Conservation (phyloP, 228 moss, liverwort and hornwort species). For the Sphagnum magellanicum region DNA sequence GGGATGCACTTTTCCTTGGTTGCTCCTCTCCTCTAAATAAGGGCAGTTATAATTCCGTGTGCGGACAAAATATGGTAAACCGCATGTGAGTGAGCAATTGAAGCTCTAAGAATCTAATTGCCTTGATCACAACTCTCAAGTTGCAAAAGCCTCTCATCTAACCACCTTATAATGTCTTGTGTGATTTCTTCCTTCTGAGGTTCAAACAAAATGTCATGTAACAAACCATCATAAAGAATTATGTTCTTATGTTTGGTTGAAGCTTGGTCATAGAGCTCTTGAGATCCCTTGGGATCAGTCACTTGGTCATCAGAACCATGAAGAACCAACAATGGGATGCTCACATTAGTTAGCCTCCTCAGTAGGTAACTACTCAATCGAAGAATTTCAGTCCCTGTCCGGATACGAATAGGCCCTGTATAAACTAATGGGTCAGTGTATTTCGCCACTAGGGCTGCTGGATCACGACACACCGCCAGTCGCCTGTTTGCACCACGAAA, state of each 20-base stretch:
- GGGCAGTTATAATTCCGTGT: too few relatives aligned
- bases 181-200: slow-evolving; percentile 33
- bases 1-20: too few relatives aligned
- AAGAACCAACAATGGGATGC: slow-evolving; percentile 33
- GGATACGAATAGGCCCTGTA: slow-evolving; percentile 45
- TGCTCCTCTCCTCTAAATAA: too few relatives aligned
- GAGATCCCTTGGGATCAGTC: slow-evolving; percentile 38
- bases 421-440: slow-evolving; percentile 40
- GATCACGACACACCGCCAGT: slow-evolving; percentile 26
- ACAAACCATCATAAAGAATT: slow-evolving; percentile 32
- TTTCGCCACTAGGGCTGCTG: slow-evolving; percentile 31
- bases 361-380: slow-evolving; percentile 24
- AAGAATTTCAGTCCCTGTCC: slow-evolving; percentile 40
- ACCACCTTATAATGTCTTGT: slow-evolving; percentile 30
- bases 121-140: neutral
- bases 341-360: slow-evolving; percentile 25
- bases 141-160: slow-evolving; percentile 23
- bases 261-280: slow-evolving; percentile 29
- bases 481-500: slow-evolving; percentile 23
- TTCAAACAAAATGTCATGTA: slow-evolving; percentile 45
- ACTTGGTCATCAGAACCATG: slow-evolving; percentile 37
- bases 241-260: slow-evolving; percentile 26
- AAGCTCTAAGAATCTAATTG: neutral
- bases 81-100: neutral
- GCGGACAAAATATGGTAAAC: too few relatives aligned